Percentiles rank a stretch among this genome's conserved stretches.
Conservation (phyloP, 108 stramenopile species). For the Tribonema minus region DNA sequence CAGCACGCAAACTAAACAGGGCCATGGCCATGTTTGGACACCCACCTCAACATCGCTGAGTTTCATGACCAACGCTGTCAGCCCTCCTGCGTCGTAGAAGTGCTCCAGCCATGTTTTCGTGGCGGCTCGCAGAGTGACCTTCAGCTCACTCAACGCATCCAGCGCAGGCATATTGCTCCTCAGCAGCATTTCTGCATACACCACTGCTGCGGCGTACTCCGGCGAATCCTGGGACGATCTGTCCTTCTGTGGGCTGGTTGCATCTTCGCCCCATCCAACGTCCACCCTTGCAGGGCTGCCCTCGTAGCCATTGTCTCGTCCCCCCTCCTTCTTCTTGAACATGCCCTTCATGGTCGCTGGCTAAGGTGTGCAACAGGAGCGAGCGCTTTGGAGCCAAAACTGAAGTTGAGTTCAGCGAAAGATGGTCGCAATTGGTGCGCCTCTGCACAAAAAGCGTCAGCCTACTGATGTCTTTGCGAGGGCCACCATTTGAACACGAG, state of each 20-base stretch:
- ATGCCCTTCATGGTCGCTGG: not conserved
- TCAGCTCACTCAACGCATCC: constrained; percentile 34
- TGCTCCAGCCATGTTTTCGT: constrained; percentile 30
- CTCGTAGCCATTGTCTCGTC: not conserved
- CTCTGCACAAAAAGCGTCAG: no score
- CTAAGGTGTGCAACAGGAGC: no score
- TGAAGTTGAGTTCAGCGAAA: no score
- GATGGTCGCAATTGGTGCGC: no score
- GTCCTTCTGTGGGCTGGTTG: not conserved
- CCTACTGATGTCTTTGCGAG: no score
- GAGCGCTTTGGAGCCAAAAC: no score
- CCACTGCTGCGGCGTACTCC: constrained; percentile 14
- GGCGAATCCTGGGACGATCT: not conserved
- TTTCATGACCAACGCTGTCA: constrained; percentile 40
- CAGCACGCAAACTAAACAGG: not conserved
- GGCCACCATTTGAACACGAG: no score
- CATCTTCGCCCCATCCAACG: not conserved
- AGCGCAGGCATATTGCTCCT: constrained; percentile 24
- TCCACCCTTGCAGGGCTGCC: not conserved
- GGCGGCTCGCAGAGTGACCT: constrained; percentile 33
- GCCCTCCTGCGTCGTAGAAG: constrained; percentile 33
- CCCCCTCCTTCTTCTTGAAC: not conserved
- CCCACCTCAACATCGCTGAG: constrained; percentile 31
- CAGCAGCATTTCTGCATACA: constrained; percentile 35
- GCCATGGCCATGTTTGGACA: not conserved